These are phyloP conservation scores for Musa itinerans DNA, from an alignment of 176 grass and related monocot genomes.

Conservation along the genomic window DNA sequence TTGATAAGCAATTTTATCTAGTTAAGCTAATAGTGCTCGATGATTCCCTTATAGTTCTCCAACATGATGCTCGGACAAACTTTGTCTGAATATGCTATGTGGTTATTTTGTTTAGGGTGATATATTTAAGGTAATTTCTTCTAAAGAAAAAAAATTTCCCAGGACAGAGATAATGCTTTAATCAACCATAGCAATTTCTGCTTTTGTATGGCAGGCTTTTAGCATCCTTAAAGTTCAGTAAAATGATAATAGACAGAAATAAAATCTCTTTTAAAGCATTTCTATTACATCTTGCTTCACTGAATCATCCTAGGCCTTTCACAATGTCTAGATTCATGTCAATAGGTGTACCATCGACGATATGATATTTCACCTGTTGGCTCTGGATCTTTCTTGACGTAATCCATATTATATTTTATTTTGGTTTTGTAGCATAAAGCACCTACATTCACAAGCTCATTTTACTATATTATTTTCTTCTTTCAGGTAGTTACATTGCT, in stretches of 20 bases:
- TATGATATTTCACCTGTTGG: background rate
- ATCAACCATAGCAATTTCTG: no score
- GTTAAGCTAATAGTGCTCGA: background rate
- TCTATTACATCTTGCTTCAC: background rate
- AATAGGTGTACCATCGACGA: background rate
- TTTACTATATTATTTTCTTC: conserved; percentile 11
- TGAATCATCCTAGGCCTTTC: background rate
- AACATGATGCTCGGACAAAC: background rate
- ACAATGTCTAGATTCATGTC: background rate
- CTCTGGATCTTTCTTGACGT: background rate
- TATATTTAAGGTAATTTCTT: no score
- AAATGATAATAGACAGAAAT: background rate
- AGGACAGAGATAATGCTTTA: no score
- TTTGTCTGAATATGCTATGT: background rate
- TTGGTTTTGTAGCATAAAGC: background rate
- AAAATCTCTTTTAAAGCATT: background rate
- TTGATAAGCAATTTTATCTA: background rate
- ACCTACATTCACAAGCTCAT: background rate
- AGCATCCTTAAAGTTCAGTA: background rate
- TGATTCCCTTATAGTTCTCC: background rate
- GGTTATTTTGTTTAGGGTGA: no score
- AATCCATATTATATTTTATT: background rate
- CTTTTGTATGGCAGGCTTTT: no score
- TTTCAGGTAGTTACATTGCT: conserved; percentile 65
- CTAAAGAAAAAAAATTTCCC: no score